Conservation (phyloP, 805 yeast genomes). For the Saturnispora hagleri region DNA sequence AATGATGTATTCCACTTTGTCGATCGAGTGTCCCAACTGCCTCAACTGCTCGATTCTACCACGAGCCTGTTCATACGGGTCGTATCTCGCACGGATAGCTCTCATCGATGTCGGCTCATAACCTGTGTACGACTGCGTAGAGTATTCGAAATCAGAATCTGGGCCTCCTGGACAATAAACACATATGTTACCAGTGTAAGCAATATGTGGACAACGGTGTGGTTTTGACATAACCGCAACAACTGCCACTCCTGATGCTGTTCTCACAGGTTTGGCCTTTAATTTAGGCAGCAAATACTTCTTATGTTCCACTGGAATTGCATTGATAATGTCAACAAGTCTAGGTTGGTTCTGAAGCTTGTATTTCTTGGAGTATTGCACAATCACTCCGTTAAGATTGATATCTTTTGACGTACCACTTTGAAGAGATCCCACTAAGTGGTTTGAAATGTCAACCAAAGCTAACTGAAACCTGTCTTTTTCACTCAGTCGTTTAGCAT, state of each 20-base stretch:
- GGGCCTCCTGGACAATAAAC: constrained; percentile 99
- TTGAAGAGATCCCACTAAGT: constrained; percentile 69
- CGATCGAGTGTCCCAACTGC: constrained; percentile 92
- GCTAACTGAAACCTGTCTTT: constrained; percentile 88
- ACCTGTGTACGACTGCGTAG: constrained; percentile 97
- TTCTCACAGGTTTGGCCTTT: constrained; percentile 97
- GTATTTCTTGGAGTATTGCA: constrained; percentile 79
- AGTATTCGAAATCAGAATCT: constrained; percentile 94
- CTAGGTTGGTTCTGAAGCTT: constrained; percentile 89
- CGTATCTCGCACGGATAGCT: constrained; percentile 97
- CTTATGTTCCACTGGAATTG: constrained; percentile 94
- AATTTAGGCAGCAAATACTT: constrained; percentile 85
- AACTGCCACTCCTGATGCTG: constrained; percentile 98
- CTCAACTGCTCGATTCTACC: constrained; percentile 95
- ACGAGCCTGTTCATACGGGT: constrained; percentile 96
- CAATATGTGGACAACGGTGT: constrained; percentile 97
- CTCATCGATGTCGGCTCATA: constrained; percentile 99
- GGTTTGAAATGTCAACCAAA: constrained; percentile 85
- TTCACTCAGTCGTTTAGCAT: constrained; percentile 75
- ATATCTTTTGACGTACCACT: constrained; percentile 53
- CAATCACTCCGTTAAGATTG: constrained; percentile 84
- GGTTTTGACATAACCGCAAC: constrained; percentile 99
- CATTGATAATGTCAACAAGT: constrained; percentile 85
- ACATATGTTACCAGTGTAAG: constrained; percentile 97
- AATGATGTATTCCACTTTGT: constrained; percentile 92